Base-by-base conservation (phyloP, 306 rosid species). In the Hippophae gyantsensis region DNA sequence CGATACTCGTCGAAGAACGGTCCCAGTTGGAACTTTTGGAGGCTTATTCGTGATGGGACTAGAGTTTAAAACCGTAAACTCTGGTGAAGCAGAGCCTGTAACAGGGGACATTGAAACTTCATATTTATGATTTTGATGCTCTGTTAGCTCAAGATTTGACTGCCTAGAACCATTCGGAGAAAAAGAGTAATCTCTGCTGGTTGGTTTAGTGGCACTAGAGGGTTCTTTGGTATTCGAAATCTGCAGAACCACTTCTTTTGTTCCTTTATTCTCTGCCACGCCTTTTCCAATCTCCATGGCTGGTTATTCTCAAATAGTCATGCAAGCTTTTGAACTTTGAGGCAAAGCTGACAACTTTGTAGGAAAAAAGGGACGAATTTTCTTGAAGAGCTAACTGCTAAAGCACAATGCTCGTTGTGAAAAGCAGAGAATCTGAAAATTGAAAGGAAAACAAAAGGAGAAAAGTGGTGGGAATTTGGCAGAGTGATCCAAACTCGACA, bases 191-290 rank as follows among this genome's bases (percentile, higher is more conserved):
- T 25, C 55, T 75, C 76, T 43, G 12, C 9, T 13, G 4, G 54
- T 18, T 18, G 56, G 72, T 13, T 60, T 63, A 40, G 40, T 18
- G 7, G 12, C 51, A 7, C 43, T 7, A n/a, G 38, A 48, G 41
- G 47, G 60, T 54, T 61, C 77, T 53, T 77, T 79, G 0, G 42
- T 14, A 11, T 51, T 77, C 13, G 66, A 60, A 71, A 87, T 73
- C 67, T 76, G 74, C 49, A 87, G 43, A 56, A 87, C 82, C 50
- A 87, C 76, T 10, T 87, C 89, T 57, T 74, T 69, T 57, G 72
- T 10, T 59, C 61, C 74, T 47, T 71, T 74, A 77, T 76, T 76
- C 61, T 76, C 82, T 23, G 55, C 73, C 65, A 48, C 64, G 66
- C 41, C 49, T 48, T 65, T 57, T 49, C 55, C 70, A 43, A 68